Evolutionary conservation across 192 early-diverging fungal species (phyloP), one percentile per base, ranked within the genome.

Genomic region (Obelidium mucronatum): DNA sequence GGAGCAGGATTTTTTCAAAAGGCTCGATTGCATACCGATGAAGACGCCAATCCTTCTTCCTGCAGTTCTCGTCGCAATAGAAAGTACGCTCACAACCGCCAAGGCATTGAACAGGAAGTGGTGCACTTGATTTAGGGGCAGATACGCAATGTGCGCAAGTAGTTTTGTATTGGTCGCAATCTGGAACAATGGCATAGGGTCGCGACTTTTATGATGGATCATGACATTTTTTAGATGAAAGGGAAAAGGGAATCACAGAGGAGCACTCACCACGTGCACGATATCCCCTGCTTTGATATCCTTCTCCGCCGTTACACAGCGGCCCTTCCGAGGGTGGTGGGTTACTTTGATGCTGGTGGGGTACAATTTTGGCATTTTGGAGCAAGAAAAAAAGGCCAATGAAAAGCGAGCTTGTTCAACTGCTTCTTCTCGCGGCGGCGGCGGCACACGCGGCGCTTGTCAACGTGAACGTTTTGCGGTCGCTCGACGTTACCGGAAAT

Each of bases 401-500:
- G 39, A 8, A 36, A 64, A 30, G 31, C 22, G 19, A 15, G 33
- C n/a, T 64, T 22, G 34, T 64, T 33, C 39, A 13, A 15, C 22
- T 13, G 24, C 48, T 68, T 13, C n/a, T 42, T 17, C 44, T 53
- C 42, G 67, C 31, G 8, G 40, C 30, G 30, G 40, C 28, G 42
- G 11, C 36, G 8, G 64, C 64, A 17, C 40, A 31, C 44, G 74
- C 68, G 19, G 51, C 26, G n/a, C 44, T 78, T 13, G 56, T 28
- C 36, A 91, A 91, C 72, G 69, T 71, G 44, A 92, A 93, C 74
- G 61, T 90, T 24, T 73, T 87, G 59, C 88, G 91, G 30, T 81
- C 83, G n/a, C 39, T 94, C 39, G 91, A 94, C 66, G 77, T 92
- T 15, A 84, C 85, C 11, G 74, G 74, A 11, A 66, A 84, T 19